Evolutionary conservation across 805 yeast genomes (phyloP).

Genomic region (Helenozyma rhizophorensis): DNA sequence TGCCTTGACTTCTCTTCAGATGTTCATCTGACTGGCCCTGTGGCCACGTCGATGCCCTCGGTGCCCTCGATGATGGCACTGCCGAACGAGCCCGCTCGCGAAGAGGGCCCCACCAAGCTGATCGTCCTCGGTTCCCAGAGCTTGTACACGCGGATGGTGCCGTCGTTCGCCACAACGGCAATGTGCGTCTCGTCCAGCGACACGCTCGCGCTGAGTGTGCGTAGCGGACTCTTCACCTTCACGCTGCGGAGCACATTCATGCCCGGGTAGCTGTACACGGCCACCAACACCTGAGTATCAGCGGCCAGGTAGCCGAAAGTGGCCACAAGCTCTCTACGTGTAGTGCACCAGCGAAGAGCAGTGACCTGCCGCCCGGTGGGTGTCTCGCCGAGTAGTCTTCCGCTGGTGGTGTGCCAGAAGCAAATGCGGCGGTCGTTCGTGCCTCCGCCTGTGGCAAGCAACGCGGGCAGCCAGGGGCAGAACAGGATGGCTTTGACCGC

Average conservation of each 20-base stretch:
- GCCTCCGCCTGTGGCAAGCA: conserved; percentile 91
- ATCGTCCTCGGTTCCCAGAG: conserved; percentile 51
- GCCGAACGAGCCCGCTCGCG: conserved; percentile 42
- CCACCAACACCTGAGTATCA: conserved; percentile 47
- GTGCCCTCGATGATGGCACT: conserved; percentile 53
- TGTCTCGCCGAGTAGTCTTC: conserved; percentile 57
- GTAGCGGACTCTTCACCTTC: conserved; percentile 40
- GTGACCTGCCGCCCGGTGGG: conserved; percentile 74
- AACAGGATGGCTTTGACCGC: conserved; percentile 88
- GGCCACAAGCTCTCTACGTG: conserved; percentile 60
- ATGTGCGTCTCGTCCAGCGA: conserved; percentile 63
- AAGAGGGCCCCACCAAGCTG: conserved; percentile 19
- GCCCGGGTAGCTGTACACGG: conserved; percentile 65
- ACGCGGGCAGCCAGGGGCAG: conserved; percentile 83
- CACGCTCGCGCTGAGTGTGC: conserved; percentile 62
- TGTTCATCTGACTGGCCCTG: conserved; percentile 3
- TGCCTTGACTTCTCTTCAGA: too few species aligned
- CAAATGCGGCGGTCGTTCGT: conserved; percentile 72
- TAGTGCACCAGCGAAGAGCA: conserved; percentile 69
- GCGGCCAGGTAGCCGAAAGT: conserved; percentile 77
- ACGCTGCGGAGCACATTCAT: conserved; percentile 48
- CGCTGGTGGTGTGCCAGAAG: conserved; percentile 83
- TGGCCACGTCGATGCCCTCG: conserved; percentile 44
- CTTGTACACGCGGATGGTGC: conserved; percentile 68
- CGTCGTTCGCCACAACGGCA: conserved; percentile 76